Base-by-base conservation (phyloP, 257 asterid genomes). In the Scutellaria baicalensis region DNA sequence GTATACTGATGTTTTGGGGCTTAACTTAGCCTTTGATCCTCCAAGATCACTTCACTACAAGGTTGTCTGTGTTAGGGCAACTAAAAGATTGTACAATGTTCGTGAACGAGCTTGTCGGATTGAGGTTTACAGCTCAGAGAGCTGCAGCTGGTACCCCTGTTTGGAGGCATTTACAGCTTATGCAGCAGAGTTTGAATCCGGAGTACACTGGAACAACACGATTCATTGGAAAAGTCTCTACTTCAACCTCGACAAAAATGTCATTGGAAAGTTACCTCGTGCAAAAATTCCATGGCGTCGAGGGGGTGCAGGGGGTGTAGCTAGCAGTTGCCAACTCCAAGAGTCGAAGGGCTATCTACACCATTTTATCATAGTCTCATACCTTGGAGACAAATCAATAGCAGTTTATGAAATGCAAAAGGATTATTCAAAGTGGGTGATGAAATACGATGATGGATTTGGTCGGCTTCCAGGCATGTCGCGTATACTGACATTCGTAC, bases 191-290 rank as follows among this genome's bases (percentile, higher is more conserved):
- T 77, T 77, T 50, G 16, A 64, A 9, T 11, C 31, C 14, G 81
- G 81, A 52, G 74, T 77, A 48, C 68, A 77, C 58, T 77, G 74
- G 55, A 77, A 71, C 33, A 67, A 66, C 8, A 66, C 17, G 66
- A 51, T 77, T 33, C 66, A 66, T 39, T 71, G 77, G 75, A n/a
- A 47, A 16, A 57, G 36, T 21, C 9, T 74, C 43, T 58, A 38
- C 63, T 74, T 48, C 10, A 40, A 59, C 9, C 59, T 61, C 5
- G 55, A 20, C 43, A 68, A 67, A 49, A 74, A 49, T 3, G 17
- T 33, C 20, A 12, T 51, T 3, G 70, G 57, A 58, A 48, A 47
- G 9, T 36, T 58, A 17, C 73, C 78, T 47, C 17, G 14, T 8
- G 56, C 42, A 6, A 38, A 0, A 50, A 20, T 59, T n/a, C 69